Base-by-base conservation (phyloP, 257 asterid species). In the Solanum raphanifolium region DNA sequence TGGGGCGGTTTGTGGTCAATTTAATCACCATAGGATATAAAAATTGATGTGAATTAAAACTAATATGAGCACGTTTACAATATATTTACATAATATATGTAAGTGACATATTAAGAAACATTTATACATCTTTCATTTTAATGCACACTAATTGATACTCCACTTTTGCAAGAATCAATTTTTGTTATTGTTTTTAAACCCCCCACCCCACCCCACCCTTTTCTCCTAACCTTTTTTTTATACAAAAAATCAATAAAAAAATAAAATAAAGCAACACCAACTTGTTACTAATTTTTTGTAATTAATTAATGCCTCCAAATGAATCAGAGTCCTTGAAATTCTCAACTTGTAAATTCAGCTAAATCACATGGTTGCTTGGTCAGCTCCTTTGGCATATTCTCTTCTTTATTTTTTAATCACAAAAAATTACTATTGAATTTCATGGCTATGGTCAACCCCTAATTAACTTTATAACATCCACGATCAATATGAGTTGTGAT, bases 321-420 rank as follows among this genome's bases (percentile, higher is more conserved):
- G 4, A 81, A 81, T 81, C 16, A 84, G 65, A 66, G 84, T 46
- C 88, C 88, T 86, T 32, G 84, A 73, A 86, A 52, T 43, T 34
- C 84, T 73, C 84, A 46, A 73, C 74, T 27, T 41, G 35, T 86
- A 12, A 73, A 27, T 43, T 52, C 23, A 52, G 60, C 60, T 48
- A 48, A 48, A 52, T 52, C 88, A 86, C 88, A 31, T 86, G 88
- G 88, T 27, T 48, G 84, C 83, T 31, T 35, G 27, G 83, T 71
- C 88, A 86, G 73, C 52, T 7, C 8, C 83, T 86, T 73, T 71
- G 84, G 72, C 88, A 43, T 81, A 81, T 81, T 81, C 85, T 41
- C 48, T 78, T 76, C 60, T 6, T 48, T 48, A 2, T 15, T 72
- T 10, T 8, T 16, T 5, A 16, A 16, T 52, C 62, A 52, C 62